Evolutionary conservation across 257 asterid species (phyloP).

Genomic region (Perilla frutescens): DNA sequence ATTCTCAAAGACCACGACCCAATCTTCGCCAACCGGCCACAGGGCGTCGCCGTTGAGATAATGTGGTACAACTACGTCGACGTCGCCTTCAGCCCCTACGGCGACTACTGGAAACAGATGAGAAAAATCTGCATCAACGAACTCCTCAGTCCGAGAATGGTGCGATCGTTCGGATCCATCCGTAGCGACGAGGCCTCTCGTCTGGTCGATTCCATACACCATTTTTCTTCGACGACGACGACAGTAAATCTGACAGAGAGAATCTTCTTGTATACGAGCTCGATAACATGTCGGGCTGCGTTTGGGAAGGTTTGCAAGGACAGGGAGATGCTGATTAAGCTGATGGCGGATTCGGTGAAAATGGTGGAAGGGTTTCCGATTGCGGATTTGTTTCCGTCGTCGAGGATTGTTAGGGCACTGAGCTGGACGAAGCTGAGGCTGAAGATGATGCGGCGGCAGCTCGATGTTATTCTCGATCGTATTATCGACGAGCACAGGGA

Average conservation of each 20-base stretch:
- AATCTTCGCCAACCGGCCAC: background rate
- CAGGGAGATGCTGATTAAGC: background rate
- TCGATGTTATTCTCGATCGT: background rate
- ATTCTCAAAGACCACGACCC: conserved; percentile 15
- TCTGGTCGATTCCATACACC: background rate
- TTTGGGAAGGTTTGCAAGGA: conserved; percentile 33
- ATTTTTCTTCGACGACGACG: background rate
- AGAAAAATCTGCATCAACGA: conserved; percentile 39
- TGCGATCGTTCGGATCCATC: conserved; percentile 24
- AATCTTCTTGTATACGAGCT: conserved; percentile 15
- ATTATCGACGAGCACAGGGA: conserved; percentile 20
- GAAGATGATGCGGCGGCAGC: conserved; percentile 18
- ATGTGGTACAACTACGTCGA: conserved; percentile 36
- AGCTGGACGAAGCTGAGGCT: conserved; percentile 17
- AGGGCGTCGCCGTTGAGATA: background rate
- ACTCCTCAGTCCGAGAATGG: conserved; percentile 34
- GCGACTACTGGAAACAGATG: conserved; percentile 42
- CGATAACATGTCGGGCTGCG: conserved; percentile 33
- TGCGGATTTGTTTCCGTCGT: conserved; percentile 31
- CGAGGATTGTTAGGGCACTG: background rate
- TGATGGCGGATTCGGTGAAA: background rate
- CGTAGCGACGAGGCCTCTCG: conserved; percentile 28
- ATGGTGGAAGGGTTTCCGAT: conserved; percentile 31
- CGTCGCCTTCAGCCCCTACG: conserved; percentile 30
- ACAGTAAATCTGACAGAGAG: conserved; percentile 9